A percentile compares a stretch with the other conserved stretches of the same genome.
phyloP scores from a whole-genome alignment of 768 basidiomycete genomes.

The Suillus paluster region DNA sequence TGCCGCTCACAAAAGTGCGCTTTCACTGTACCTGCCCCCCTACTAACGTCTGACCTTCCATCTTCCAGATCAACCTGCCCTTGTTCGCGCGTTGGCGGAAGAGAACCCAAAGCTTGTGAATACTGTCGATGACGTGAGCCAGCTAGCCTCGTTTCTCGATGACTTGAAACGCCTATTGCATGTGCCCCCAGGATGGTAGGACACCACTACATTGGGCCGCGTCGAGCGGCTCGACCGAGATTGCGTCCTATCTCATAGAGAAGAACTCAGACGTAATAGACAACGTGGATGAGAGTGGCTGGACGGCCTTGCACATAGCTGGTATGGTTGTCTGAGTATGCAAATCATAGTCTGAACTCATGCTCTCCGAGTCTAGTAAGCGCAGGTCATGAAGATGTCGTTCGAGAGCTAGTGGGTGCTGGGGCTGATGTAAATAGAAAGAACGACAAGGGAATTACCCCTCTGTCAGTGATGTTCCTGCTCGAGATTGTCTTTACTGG shows the following conservation, averaged over 20 bases:
- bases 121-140: constrained; percentile 61
- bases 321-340: constrained; percentile 42
- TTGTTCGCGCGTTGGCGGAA: constrained; percentile 67
- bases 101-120: constrained; percentile 68
- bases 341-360: not conserved
- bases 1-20: constrained; percentile 72
- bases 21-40: not conserved
- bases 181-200: constrained; percentile 62
- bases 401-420: constrained; percentile 77
- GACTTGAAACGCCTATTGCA: not conserved
- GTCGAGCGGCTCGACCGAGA: constrained; percentile 70
- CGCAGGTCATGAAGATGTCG: constrained; percentile 77
- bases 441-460: constrained; percentile 83
- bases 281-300: constrained; percentile 66
- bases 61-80: constrained; percentile 63
- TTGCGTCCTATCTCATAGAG: constrained; percentile 69
- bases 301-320: constrained; percentile 83
- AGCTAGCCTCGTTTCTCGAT: not conserved
- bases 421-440: constrained; percentile 81
- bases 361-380: constrained; percentile 55
- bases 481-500: not conserved
- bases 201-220: constrained; percentile 90
- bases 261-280: constrained; percentile 67
- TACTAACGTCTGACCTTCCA: not conserved
- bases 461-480: constrained; percentile 60